Base-by-base conservation (phyloP, 106 monocot genomes). In the Dendrobium huoshanense region DNA sequence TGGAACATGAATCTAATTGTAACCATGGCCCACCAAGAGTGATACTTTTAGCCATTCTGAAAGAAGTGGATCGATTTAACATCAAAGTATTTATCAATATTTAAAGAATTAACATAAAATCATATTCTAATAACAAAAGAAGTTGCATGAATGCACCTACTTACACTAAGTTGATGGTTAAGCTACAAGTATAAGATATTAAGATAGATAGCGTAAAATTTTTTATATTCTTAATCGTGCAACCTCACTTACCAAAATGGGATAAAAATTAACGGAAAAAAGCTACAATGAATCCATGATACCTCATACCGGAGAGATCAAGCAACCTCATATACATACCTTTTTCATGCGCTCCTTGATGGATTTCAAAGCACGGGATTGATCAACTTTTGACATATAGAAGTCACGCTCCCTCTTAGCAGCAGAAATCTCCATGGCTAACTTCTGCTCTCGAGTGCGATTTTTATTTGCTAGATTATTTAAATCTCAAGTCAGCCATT, bases 391-490 rank as follows among this genome's bases (percentile, higher is more conserved):
- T 79, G 93, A 93, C 81, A 99, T 55, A 77, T 95, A 95, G 73
- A 91, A 93, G 55, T 99, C 95, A 25, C 99, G 88, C 76, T 99
- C 95, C 86, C 87, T 87, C 85, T 99, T 99, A 27, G 95, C 99
- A 75, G 91, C 95, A 88, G 99, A 92, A 82, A 95, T 82, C 87
- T 95, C 99, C 86, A 99, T 72, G 5, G 86, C 90, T 45, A 95
- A 64, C 79, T 95, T 95, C 74, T 99, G 87, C 73, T 99, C 95
- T 48, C 90, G 89, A 68, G 75, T 79, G 25, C 79, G 92, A 65
- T 85, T 90, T 81, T 91, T 93, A 41, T 84, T 77, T 78, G 95
- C 99, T 99, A 83, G 73, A 86, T 37, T 49, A 20, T 48, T 76
- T 10, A 37, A 2, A 7, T 24, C 27, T 41, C 25, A 11, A 49